Evolutionary conservation across 257 asterid genomes (phyloP).

Genomic region (Linaria vulgaris): DNA sequence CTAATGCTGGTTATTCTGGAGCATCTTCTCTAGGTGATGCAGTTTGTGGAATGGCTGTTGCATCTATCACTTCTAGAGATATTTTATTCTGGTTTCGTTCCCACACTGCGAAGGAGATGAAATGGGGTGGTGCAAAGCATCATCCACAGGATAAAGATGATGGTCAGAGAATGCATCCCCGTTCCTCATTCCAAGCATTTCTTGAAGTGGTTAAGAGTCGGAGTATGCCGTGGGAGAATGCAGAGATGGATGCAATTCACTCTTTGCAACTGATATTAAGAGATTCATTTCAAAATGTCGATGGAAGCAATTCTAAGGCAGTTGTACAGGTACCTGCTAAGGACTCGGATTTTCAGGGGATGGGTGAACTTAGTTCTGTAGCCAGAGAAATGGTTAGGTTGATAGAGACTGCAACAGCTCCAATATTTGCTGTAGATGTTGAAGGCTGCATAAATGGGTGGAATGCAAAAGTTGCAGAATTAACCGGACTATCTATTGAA

Average conservation of each 20-base stretch:
- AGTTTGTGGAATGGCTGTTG: slow-evolving; percentile 90
- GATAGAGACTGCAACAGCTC: slow-evolving; percentile 75
- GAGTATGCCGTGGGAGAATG: slow-evolving; percentile 89
- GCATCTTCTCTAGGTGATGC: slow-evolving; percentile 73
- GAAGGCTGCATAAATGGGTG: slow-evolving; percentile 60
- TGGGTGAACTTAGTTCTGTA: slow-evolving; percentile 62
- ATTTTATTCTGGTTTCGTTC: slow-evolving; percentile 87
- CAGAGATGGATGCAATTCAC: slow-evolving; percentile 91
- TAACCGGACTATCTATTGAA: slow-evolving; percentile 52
- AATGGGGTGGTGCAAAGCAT: slow-evolving; percentile 97
- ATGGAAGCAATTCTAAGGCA: slow-evolving; percentile 52
- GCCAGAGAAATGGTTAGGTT: slow-evolving; percentile 71
- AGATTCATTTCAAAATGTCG: slow-evolving; percentile 62
- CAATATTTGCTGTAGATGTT: slow-evolving; percentile 60
- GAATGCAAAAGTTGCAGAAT: slow-evolving; percentile 61
- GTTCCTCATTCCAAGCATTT: slow-evolving; percentile 87
- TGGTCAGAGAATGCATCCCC: slow-evolving; percentile 84
- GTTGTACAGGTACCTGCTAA: slow-evolving; percentile 39
- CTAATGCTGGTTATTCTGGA: slow-evolving; percentile 77
- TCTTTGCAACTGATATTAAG: slow-evolving; percentile 82
- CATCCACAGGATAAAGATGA: slow-evolving; percentile 81
- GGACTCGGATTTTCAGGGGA: slow-evolving; percentile 49
- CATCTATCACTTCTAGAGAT: slow-evolving; percentile 61
- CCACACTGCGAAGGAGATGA: slow-evolving; percentile 74
- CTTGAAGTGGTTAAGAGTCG: slow-evolving; percentile 86